Evolutionary conservation across 1,139 yeast species (phyloP).

Genomic region (Geotrichum cucujoidarum): DNA sequence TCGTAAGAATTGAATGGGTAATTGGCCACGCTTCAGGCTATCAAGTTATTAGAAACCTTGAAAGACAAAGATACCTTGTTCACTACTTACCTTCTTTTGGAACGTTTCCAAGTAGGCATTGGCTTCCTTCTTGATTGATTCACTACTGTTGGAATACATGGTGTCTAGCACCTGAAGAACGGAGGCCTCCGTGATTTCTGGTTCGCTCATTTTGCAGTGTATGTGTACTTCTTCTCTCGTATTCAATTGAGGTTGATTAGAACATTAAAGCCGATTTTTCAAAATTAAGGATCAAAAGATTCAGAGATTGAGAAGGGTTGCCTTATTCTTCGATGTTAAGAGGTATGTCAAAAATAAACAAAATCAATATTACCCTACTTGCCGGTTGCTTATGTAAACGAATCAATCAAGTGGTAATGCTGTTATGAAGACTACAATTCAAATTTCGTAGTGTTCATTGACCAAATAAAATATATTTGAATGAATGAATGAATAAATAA

Average conservation of each 20-base stretch:
- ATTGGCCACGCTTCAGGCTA: slow-evolving; percentile 41
- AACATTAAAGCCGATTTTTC: too few relatives aligned
- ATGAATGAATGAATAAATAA: too few relatives aligned
- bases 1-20: slow-evolving; percentile 34
- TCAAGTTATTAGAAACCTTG: slow-evolving; percentile 1
- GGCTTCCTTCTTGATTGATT: slow-evolving; percentile 51
- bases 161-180: slow-evolving; percentile 52
- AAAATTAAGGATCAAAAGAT: too few relatives aligned
- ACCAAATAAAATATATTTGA: too few relatives aligned
- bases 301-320: background rate
- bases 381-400: too few relatives aligned
- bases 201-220: slow-evolving; percentile 8
- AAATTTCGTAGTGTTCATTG: too few relatives aligned
- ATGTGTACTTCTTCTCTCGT: background rate
- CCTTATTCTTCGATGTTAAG: too few relatives aligned
- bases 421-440: too few relatives aligned
- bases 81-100: slow-evolving; percentile 55
- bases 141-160: slow-evolving; percentile 53
- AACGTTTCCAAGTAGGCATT: slow-evolving; percentile 67
- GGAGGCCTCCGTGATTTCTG: slow-evolving; percentile 14
- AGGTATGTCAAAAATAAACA: too few relatives aligned
- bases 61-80: background rate
- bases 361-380: too few relatives aligned
- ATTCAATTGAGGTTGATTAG: background rate
- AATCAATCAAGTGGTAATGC: too few relatives aligned